Conservation (phyloP, 2,329 filamentous ascomycete genomes). For the Ophiognomonia clavigignenti-juglandacearum region DNA sequence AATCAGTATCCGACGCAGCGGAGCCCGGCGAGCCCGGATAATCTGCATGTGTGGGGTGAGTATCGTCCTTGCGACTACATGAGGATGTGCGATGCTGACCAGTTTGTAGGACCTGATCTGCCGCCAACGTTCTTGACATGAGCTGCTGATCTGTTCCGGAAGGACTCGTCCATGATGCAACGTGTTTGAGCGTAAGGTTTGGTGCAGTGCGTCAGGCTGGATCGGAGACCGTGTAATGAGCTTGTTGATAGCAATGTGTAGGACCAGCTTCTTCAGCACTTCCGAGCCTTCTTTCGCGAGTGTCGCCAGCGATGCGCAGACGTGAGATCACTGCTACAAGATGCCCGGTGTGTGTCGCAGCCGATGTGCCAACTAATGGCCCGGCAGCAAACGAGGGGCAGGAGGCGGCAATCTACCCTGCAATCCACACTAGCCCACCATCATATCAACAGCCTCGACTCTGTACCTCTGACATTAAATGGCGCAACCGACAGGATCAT, state of each 20-base stretch:
- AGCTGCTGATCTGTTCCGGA: background rate
- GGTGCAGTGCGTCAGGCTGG: background rate
- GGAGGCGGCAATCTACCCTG: too few relatives aligned
- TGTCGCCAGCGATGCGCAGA: background rate
- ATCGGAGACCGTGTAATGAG: background rate
- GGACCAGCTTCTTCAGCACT: background rate
- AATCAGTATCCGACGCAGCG: conserved; percentile 44
- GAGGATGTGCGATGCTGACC: background rate
- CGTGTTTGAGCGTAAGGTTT: background rate
- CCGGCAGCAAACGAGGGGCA: too few relatives aligned
- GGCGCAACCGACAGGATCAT: too few relatives aligned
- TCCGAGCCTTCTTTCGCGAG: background rate
- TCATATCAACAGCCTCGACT: too few relatives aligned
- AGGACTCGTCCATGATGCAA: too few relatives aligned
- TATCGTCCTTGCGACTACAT: background rate
- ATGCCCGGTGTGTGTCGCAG: too few relatives aligned
- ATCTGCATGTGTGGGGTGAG: conserved; percentile 42
- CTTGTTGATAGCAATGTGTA: background rate
- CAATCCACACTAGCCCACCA: too few relatives aligned
- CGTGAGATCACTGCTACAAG: background rate
- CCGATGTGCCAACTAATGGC: too few relatives aligned
- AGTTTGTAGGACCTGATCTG: conserved; percentile 21
- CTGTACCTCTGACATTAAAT: too few relatives aligned
- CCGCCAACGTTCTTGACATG: conserved; percentile 22
- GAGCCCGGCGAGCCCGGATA: conserved; percentile 34